Conservation (phyloP, 176 grass and related monocot species). For the Cenchrus fungigraminus region DNA sequence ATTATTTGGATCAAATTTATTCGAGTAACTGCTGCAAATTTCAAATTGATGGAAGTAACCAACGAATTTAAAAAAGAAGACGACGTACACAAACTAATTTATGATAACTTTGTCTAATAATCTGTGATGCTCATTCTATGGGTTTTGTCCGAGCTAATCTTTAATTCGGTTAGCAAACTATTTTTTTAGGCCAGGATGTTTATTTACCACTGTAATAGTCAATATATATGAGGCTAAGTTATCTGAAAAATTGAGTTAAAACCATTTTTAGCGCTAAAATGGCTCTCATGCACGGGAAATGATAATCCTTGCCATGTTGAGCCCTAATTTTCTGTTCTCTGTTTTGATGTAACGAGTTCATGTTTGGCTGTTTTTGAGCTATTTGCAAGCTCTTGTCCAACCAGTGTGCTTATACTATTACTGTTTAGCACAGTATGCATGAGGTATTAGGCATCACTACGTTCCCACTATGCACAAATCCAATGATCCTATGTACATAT, state of each 20-base stretch:
- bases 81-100: neutral
- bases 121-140: neutral
- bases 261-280: slow-evolving; percentile 25
- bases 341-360: slow-evolving; percentile 5
- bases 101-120: slow-evolving; percentile 13
- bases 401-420: slow-evolving; percentile 8
- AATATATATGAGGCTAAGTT: neutral
- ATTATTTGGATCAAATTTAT: slow-evolving; percentile 22
- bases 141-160: neutral
- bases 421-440: neutral
- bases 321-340: slow-evolving; percentile 8
- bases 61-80: neutral
- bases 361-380: slow-evolving; percentile 17
- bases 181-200: neutral
- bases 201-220: slow-evolving; percentile 7
- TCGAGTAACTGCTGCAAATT: neutral
- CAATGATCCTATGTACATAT: neutral
- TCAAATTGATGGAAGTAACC: neutral
- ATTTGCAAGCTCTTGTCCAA: slow-evolving; percentile 26
- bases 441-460: neutral
- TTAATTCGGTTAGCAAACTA: slow-evolving; percentile 15
- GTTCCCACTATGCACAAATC: neutral
- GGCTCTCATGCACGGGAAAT: neutral
- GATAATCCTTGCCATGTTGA: neutral
- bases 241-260: slow-evolving; percentile 8